Evolutionary conservation across 2,329 filamentous ascomycete genomes (phyloP), one percentile per base, ranked within the genome.

Genomic region (Gyromitra esculenta): DNA sequence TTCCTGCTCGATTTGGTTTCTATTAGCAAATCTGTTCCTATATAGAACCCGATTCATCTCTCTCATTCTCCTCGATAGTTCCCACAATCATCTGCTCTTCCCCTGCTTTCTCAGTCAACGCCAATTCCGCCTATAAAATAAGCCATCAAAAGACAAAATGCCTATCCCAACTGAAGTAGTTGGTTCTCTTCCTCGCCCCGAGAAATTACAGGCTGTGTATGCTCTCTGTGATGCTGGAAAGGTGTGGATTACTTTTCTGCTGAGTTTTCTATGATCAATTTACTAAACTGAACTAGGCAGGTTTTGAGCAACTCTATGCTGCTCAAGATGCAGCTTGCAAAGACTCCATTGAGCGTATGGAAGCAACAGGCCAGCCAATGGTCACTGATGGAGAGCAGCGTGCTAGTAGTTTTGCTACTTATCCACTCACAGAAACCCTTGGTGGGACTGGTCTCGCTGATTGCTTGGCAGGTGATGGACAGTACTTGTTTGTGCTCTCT

Each of bases 301-400:
- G 73, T 25, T 77, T 76, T 15, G 78, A 81, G 18, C 80, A 82
- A 11, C 79, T 82, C 21, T 48, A 79, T n/a, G 60, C 69, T 56
- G 80, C 77, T 8, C 82, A 83, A 52, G 81, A 83, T 71, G 80
- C 80, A 70, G 82, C 82, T 2, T 82, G 81, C 48, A 80, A 81
- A 66, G 81, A 82, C 35, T 82, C 81, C 1, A 78, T 83, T 18
- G 75, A 72, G 35, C 79, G 78, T 48, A 81, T 82, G 76, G 78
- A 80, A 56, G 74, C 75, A 35, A 81, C 81, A 7, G 82, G 81
- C n/a, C 78, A 81, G 41, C 64, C 72, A 35, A 73, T 81, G 6
- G 77, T 82, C 37, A 82, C 82, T 6, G 82, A 83, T 73, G 82
- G 82, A 48, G 82, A 83, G 69, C 81, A 83, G 65, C 76, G 82